These are phyloP conservation scores for Solanum arcanum DNA, from an alignment of 257 asterid species.

Conservation along the genomic window DNA sequence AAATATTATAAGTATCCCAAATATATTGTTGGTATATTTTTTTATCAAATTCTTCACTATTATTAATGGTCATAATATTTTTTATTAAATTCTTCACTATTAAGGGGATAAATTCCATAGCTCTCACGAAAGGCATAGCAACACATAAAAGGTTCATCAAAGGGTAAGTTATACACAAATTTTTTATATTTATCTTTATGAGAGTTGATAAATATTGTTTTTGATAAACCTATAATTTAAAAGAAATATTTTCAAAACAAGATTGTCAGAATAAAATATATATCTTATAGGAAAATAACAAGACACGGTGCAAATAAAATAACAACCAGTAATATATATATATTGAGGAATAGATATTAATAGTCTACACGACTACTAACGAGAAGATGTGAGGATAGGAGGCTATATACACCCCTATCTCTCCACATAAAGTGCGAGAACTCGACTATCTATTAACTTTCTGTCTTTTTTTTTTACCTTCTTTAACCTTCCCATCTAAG, in stretches of 20 bases:
- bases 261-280: neutral
- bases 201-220: neutral
- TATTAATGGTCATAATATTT: too few relatives aligned
- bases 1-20: too few relatives aligned
- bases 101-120: too few relatives aligned
- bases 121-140: too few relatives aligned
- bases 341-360: neutral
- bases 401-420: neutral
- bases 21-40: too few relatives aligned
- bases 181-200: neutral
- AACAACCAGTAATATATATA: neutral
- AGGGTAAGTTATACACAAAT: neutral
- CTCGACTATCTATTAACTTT: neutral
- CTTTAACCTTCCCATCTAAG: neutral
- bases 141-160: too few relatives aligned
- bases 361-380: neutral
- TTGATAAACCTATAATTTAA: neutral
- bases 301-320: neutral
- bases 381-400: neutral
- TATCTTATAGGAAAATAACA: neutral
- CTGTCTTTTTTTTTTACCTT: neutral
- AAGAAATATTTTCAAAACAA: neutral
- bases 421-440: neutral
- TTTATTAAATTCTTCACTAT: too few relatives aligned
- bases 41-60: too few relatives aligned